phyloP scores from a whole-genome alignment of 306 rosid species.

The Quercus wislizeni region DNA sequence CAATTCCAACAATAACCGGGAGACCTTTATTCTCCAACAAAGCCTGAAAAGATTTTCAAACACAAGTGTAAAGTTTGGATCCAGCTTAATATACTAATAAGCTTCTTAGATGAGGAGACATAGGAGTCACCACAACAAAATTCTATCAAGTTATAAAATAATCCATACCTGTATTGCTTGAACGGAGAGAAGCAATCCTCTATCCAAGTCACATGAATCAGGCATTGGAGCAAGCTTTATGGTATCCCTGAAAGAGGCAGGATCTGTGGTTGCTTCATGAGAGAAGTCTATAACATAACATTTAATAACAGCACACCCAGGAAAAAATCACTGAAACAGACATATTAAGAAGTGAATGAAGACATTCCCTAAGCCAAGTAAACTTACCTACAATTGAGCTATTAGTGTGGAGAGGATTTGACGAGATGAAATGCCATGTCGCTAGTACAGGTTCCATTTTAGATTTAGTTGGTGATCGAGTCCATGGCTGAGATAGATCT shows the following conservation, averaged over 20 bases:
- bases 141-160: constrained; percentile 17
- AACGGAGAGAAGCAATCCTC: constrained; percentile 97
- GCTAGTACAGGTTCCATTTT: constrained; percentile 84
- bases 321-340: constrained; percentile 17
- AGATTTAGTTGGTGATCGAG: constrained; percentile 93
- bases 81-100: constrained; percentile 12
- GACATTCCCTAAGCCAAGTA: constrained; percentile 34
- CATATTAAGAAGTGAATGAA: constrained; percentile 8
- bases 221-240: constrained; percentile 95
- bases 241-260: constrained; percentile 91
- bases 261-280: constrained; percentile 99
- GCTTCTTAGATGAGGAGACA: background rate
- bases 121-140: constrained; percentile 20
- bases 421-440: constrained; percentile 73
- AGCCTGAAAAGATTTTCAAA: constrained; percentile 57
- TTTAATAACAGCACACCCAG: constrained; percentile 16
- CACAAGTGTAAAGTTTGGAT: constrained; percentile 14
- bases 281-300: constrained; percentile 52
- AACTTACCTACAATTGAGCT: constrained; percentile 69
- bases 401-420: constrained; percentile 52
- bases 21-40: constrained; percentile 94
- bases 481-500: constrained; percentile 97
- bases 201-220: constrained; percentile 92
- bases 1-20: constrained; percentile 96
- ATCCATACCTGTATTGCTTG: constrained; percentile 93